These are phyloP conservation scores for Curvularia lunata DNA, from an alignment of 2,329 filamentous ascomycete species.

Conservation along the genomic window DNA sequence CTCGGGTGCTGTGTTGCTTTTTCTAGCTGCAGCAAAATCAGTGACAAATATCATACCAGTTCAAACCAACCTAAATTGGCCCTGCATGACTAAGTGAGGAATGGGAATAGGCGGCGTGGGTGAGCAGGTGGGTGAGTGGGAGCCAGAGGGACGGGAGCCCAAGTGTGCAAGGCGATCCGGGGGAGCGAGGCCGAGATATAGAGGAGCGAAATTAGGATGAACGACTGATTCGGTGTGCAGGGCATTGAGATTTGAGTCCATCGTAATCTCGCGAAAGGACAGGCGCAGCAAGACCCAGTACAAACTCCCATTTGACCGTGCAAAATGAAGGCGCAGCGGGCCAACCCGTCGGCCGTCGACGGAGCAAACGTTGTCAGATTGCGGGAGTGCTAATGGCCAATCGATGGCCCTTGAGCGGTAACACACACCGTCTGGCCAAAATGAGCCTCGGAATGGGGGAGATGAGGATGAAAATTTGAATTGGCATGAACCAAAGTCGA, in stretches of 20 bases:
- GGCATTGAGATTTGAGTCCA: conserved; percentile 12
- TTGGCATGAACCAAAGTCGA: neutral
- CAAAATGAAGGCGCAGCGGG: conserved; percentile 16
- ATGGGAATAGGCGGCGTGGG: too few relatives aligned
- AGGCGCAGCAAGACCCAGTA: neutral
- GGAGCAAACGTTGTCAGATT: conserved; percentile 1
- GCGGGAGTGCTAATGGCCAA: neutral
- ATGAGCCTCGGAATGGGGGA: neutral
- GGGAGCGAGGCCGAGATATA: conserved; percentile 8
- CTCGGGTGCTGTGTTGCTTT: conserved; percentile 26
- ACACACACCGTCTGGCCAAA: neutral
- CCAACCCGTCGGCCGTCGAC: conserved; percentile 8
- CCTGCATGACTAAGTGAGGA: neutral
- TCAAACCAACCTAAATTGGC: conserved; percentile 4
- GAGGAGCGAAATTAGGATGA: conserved; percentile 16
- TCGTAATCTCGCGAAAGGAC: conserved; percentile 14
- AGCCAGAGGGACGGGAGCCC: neutral
- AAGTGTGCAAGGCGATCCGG: neutral
- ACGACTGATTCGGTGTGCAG: conserved; percentile 5
- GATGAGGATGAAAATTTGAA: neutral
- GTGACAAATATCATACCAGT: conserved; percentile 36
- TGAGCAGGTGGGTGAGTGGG: too few relatives aligned
- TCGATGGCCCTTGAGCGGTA: neutral
- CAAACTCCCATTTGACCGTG: conserved; percentile 14
- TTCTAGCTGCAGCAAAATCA: conserved; percentile 33